These are phyloP conservation scores for Mucor circinelloides DNA, from an alignment of 371 early-diverging fungal species.

Conservation along the genomic window DNA sequence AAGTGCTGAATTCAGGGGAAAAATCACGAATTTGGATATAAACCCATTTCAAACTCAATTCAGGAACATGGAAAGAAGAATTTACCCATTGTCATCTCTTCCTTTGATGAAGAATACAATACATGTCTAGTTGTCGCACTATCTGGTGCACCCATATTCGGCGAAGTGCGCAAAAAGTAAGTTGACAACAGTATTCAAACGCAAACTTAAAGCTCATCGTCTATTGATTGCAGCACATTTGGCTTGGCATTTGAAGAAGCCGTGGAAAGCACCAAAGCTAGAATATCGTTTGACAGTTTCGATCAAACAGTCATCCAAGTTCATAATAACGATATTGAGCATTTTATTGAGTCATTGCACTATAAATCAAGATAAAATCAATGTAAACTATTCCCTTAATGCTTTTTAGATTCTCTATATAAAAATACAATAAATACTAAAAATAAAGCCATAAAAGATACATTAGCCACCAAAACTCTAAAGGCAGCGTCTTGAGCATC, in stretches of 20 bases:
- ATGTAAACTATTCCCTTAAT: background rate
- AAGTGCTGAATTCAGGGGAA: slow-evolving; percentile 9
- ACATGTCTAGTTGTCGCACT: slow-evolving; percentile 72
- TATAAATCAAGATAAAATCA: slow-evolving; percentile 12
- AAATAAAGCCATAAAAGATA: background rate
- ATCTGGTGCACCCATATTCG: slow-evolving; percentile 60
- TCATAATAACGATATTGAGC: slow-evolving; percentile 60
- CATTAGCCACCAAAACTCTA: background rate
- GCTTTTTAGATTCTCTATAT: background rate
- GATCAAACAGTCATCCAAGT: slow-evolving; percentile 70
- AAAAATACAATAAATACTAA: background rate
- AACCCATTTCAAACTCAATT: background rate
- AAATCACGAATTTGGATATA: background rate
- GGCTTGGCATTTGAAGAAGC: slow-evolving; percentile 73
- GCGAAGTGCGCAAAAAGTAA: slow-evolving; percentile 71
- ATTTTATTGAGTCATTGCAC: slow-evolving; percentile 55
- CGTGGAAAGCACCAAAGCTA: slow-evolving; percentile 57
- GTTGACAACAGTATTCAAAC: slow-evolving; percentile 9
- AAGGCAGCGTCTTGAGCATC: background rate
- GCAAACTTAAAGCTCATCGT: background rate
- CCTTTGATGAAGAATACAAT: slow-evolving; percentile 60
- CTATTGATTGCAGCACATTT: slow-evolving; percentile 58
- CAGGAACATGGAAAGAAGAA: slow-evolving; percentile 59
- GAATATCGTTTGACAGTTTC: slow-evolving; percentile 68
- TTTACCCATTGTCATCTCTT: slow-evolving; percentile 69